Percentiles rank a stretch among this genome's conserved stretches.
Conservation (phyloP, 805 yeast species). For the Saccharomycopsis javanensis region DNA sequence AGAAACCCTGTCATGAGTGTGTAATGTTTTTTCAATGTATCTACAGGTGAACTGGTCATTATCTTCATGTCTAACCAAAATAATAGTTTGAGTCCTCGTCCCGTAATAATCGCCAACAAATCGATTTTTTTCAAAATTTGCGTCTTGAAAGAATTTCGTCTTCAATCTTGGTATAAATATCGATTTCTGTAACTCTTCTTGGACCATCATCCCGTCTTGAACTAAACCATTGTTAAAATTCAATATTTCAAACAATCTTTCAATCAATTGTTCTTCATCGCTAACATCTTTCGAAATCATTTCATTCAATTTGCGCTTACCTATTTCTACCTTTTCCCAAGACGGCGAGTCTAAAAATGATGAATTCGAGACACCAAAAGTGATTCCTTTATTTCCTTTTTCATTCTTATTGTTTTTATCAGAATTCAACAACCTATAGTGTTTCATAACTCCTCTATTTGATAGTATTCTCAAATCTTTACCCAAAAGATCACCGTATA, state of each 20-base stretch:
- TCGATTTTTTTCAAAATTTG: conserved; percentile 19
- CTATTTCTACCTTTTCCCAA: conserved; percentile 66
- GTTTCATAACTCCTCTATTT: conserved; percentile 31
- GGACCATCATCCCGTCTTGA: conserved; percentile 2
- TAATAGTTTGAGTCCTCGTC: conserved; percentile 77
- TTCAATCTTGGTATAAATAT: conserved; percentile 66
- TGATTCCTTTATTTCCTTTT: background rate
- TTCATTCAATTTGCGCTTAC: conserved; percentile 36
- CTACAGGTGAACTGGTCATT: conserved; percentile 28
- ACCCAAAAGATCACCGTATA: conserved; percentile 41
- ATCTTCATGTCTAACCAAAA: conserved; percentile 46
- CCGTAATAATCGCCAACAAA: conserved; percentile 61
- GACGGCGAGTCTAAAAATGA: conserved; percentile 39
- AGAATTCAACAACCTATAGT: background rate
- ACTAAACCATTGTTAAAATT: conserved; percentile 31
- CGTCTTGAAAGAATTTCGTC: conserved; percentile 23
- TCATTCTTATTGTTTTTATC: no score
- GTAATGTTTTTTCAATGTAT: conserved; percentile 55
- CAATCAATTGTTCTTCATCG: conserved; percentile 31
- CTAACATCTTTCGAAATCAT: conserved; percentile 23
- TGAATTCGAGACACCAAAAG: conserved; percentile 58
- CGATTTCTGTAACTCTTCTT: conserved; percentile 25
- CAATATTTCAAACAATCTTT: conserved; percentile 45
- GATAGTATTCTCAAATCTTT: conserved; percentile 34
- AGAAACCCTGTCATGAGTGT: conserved; percentile 24